Conservation (phyloP, 331 rosid genomes). For the Cydonia oblonga region DNA sequence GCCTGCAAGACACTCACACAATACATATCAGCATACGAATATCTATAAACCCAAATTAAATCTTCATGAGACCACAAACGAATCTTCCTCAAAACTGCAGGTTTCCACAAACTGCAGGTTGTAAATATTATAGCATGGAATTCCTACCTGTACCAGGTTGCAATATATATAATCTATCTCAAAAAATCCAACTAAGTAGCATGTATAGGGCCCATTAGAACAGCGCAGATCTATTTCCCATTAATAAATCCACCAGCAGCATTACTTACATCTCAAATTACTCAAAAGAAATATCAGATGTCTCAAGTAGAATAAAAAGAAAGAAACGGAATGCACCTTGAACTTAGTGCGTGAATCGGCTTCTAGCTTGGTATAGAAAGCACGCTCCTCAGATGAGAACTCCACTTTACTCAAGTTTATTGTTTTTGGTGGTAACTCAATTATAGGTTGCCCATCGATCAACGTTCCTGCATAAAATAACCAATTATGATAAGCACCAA, state of each 20-base stretch:
- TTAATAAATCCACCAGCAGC: background rate
- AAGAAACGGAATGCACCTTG: conserved; percentile 46
- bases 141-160: background rate
- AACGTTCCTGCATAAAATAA: conserved; percentile 52
- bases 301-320: background rate
- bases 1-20: conserved; percentile 46
- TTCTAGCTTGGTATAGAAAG: conserved; percentile 85
- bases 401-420: conserved; percentile 56
- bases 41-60: background rate
- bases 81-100: background rate
- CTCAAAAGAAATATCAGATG: background rate
- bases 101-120: background rate
- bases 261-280: background rate
- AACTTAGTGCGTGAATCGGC: conserved; percentile 79
- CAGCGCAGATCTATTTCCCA: background rate
- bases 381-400: conserved; percentile 82
- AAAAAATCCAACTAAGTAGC: background rate
- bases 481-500: conserved; percentile 9
- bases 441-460: conserved; percentile 84
- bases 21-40: background rate
- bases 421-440: conserved; percentile 76
- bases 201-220: background rate
- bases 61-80: background rate
- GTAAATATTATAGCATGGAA: background rate
- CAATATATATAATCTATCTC: background rate